Evolutionary conservation across 2,329 filamentous ascomycete species (phyloP).

Genomic region (Exophiala sideris): DNA sequence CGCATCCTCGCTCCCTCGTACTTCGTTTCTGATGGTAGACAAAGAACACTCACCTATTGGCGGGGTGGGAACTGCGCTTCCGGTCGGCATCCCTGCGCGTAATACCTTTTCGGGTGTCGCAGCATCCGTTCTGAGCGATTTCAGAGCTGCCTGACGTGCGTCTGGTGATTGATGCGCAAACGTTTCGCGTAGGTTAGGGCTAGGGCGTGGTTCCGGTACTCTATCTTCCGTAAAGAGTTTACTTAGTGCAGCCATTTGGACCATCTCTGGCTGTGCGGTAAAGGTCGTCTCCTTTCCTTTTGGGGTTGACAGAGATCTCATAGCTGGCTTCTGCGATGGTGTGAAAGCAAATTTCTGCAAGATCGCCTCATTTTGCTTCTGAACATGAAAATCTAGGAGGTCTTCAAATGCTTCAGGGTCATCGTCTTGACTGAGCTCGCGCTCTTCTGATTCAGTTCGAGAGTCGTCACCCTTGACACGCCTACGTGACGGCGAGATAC

Average conservation of each 20-base stretch:
- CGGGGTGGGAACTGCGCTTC: too few relatives aligned
- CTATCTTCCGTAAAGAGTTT: constrained; percentile 5
- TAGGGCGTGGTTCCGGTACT: constrained; percentile 1
- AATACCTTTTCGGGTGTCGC: not conserved
- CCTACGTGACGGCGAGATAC: not conserved
- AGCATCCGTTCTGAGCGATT: constrained; percentile 9
- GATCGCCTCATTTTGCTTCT: constrained; percentile 36
- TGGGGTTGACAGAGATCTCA: not conserved
- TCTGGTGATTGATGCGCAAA: constrained; percentile 16
- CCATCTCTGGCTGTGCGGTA: constrained; percentile 7
- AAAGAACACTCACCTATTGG: not conserved
- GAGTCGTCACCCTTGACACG: not conserved
- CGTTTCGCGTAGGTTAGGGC: constrained; percentile 8
- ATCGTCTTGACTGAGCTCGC: constrained; percentile 14
- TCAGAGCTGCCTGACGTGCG: constrained; percentile 17
- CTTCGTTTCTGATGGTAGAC: not conserved
- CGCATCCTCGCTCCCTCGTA: constrained; percentile 50
- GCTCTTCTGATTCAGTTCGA: not conserved
- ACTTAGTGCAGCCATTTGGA: constrained; percentile 16
- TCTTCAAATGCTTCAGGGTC: constrained; percentile 32
- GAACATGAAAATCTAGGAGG: constrained; percentile 37
- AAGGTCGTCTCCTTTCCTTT: constrained; percentile 7
- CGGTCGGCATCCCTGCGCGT: too few relatives aligned
- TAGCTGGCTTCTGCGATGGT: not conserved
- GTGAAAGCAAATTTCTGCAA: constrained; percentile 38